Evolutionary conservation across 2,329 filamentous ascomycete genomes (phyloP).

Genomic region (Colletotrichum sp.): DNA sequence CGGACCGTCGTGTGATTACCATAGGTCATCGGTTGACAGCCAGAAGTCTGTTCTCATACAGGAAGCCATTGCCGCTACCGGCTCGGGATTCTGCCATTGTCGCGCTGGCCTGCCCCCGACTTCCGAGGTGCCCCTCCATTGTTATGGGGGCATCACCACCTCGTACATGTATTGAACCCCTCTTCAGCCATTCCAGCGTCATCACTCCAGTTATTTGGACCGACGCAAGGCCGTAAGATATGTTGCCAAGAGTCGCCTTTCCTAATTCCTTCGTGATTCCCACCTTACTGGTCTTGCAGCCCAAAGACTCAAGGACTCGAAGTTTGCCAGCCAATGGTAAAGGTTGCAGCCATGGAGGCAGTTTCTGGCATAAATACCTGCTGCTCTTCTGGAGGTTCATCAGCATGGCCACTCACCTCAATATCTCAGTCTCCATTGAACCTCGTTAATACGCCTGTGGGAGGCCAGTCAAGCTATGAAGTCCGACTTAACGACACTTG

Average conservation of each 20-base stretch:
- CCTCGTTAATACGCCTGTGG: neutral
- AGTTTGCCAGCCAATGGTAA: neutral
- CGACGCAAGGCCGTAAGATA: slow-evolving; percentile 11
- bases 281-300: neutral
- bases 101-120: too few species aligned
- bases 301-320: neutral
- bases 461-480: neutral
- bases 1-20: neutral
- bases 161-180: neutral
- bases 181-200: neutral
- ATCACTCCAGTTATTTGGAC: neutral
- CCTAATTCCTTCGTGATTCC: neutral
- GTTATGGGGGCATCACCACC: neutral
- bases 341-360: neutral
- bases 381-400: neutral
- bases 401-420: neutral
- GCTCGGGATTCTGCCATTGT: neutral
- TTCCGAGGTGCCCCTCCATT: neutral
- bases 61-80: too few species aligned
- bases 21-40: too few species aligned
- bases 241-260: neutral
- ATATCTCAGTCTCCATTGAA: neutral
- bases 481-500: neutral
- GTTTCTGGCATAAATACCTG: neutral
- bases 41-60: neutral